Evolutionary conservation across 192 early-diverging fungal species (phyloP).

Genomic region (Backusella macrospora): DNA sequence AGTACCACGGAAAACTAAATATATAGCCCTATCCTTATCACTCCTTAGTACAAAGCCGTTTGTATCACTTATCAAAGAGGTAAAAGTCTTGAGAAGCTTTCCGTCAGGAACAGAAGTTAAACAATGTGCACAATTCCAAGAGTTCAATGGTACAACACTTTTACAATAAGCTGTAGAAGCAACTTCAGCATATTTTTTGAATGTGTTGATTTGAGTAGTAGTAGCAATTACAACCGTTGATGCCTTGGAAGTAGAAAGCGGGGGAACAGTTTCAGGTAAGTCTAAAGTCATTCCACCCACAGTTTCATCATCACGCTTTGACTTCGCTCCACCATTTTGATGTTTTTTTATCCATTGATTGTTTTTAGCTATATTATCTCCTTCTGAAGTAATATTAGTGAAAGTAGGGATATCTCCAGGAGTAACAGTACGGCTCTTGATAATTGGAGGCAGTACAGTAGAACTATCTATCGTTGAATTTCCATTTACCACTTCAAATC

Average conservation of each 20-base stretch:
- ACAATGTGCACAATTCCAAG: constrained; percentile 26
- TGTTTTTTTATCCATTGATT: not conserved
- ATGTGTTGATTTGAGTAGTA: not conserved
- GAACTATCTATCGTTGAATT: not conserved
- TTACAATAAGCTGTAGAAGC: constrained; percentile 35
- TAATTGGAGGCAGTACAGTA: constrained; percentile 5
- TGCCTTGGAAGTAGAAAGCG: not conserved
- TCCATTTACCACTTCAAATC: not conserved
- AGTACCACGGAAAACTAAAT: constrained; percentile 31
- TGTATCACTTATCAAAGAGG: constrained; percentile 19
- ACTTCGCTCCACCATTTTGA: not conserved
- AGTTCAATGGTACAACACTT: not conserved
- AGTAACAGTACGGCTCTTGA: not conserved
- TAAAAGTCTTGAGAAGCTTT: constrained; percentile 19
- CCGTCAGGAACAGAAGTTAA: constrained; percentile 18
- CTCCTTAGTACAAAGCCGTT: constrained; percentile 26
- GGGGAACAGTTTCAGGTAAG: constrained; percentile 1
- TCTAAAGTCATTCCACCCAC: constrained; percentile 16
- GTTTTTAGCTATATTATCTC: not conserved
- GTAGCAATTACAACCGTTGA: not conserved
- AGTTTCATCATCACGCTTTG: not conserved
- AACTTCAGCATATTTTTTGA: constrained; percentile 20
- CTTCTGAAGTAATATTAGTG: not conserved
- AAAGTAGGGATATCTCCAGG: not conserved
- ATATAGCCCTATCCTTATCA: constrained; percentile 22